Percentiles rank a stretch among this genome's conserved stretches.
Conservation (phyloP, 257 asterid genomes). For the Plantago elongata region DNA sequence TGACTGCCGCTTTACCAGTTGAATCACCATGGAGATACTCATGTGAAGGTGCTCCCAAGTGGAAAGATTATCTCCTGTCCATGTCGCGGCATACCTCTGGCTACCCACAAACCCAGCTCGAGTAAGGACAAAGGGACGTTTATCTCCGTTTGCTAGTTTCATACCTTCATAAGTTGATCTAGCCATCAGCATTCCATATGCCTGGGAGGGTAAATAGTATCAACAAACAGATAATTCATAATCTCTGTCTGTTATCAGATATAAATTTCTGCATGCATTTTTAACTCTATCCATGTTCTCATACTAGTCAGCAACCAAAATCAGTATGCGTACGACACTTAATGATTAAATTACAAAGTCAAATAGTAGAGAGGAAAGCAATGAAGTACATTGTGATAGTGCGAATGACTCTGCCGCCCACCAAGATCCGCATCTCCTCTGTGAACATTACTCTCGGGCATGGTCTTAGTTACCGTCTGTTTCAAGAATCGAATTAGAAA, state of each 20-base stretch:
- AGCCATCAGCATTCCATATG: conserved; percentile 97
- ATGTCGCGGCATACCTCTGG: conserved; percentile 95
- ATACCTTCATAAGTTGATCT: conserved; percentile 91
- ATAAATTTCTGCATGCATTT: not conserved
- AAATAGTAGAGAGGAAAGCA: conserved; percentile 1
- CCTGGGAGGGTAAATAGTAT: conserved; percentile 34
- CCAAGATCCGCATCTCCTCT: conserved; percentile 88
- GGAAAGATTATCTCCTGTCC: conserved; percentile 98
- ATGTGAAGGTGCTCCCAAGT: conserved; percentile 97
- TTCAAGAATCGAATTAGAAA: conserved; percentile 22
- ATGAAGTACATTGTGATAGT: conserved; percentile 82
- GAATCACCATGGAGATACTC: conserved; percentile 95
- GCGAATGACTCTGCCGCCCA: conserved; percentile 67
- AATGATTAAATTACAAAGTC: conserved; percentile 4
- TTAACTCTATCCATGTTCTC: not conserved
- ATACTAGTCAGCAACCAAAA: not conserved
- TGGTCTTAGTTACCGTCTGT: conserved; percentile 92
- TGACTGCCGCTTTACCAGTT: conserved; percentile 53
- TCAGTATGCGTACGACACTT: not conserved
- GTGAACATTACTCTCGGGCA: conserved; percentile 94
- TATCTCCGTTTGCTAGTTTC: conserved; percentile 65
- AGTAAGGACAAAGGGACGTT: conserved; percentile 92
- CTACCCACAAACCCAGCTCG: conserved; percentile 97
- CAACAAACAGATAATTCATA: not conserved
- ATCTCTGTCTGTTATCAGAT: conserved; percentile 9